Conservation (phyloP, 805 yeast genomes). For the Danielozyma ontarioensis region DNA sequence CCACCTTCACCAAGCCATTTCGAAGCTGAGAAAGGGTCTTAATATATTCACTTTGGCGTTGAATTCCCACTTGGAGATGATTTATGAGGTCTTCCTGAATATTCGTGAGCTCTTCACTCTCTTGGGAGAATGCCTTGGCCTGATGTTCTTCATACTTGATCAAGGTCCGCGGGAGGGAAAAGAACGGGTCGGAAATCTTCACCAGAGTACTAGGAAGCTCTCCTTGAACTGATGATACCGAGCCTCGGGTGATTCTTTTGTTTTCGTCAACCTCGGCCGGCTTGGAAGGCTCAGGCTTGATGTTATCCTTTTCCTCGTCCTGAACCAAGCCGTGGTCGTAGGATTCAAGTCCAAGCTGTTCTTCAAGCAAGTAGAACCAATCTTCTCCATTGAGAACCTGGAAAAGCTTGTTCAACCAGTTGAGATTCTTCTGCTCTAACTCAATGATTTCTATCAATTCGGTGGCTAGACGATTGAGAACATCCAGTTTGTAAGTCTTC, state of each 20-base stretch:
- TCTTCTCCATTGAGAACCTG: slow-evolving; percentile 86
- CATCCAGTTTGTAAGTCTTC: slow-evolving; percentile 53
- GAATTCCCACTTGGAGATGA: slow-evolving; percentile 40
- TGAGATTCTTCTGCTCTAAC: slow-evolving; percentile 74
- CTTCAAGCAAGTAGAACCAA: slow-evolving; percentile 60
- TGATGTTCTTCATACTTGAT: slow-evolving; percentile 25
- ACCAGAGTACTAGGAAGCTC: slow-evolving; percentile 50
- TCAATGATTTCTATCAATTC: slow-evolving; percentile 77
- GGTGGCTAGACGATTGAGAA: slow-evolving; percentile 53
- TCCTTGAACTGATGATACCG: slow-evolving; percentile 8
- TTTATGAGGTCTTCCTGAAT: slow-evolving; percentile 53
- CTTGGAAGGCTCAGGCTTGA: neutral
- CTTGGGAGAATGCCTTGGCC: slow-evolving; percentile 14
- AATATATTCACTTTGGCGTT: slow-evolving; percentile 71
- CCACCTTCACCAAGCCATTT: slow-evolving; percentile 72
- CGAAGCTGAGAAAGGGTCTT: slow-evolving; percentile 72
- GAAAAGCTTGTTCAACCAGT: slow-evolving; percentile 63
- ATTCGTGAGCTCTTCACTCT: slow-evolving; percentile 37
- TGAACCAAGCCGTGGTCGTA: slow-evolving; percentile 60
- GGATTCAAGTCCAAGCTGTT: slow-evolving; percentile 57
- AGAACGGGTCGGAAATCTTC: slow-evolving; percentile 49
- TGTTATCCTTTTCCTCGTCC: slow-evolving; percentile 5
- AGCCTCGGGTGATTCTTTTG: slow-evolving; percentile 4
- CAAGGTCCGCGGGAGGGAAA: slow-evolving; percentile 52
- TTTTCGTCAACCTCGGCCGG: slow-evolving; percentile 8